A percentile compares a stretch with the other conserved stretches of the same genome.
Conservation (phyloP, 2,329 filamentous ascomycete genomes). For the Nannizziopsis barbatae region DNA sequence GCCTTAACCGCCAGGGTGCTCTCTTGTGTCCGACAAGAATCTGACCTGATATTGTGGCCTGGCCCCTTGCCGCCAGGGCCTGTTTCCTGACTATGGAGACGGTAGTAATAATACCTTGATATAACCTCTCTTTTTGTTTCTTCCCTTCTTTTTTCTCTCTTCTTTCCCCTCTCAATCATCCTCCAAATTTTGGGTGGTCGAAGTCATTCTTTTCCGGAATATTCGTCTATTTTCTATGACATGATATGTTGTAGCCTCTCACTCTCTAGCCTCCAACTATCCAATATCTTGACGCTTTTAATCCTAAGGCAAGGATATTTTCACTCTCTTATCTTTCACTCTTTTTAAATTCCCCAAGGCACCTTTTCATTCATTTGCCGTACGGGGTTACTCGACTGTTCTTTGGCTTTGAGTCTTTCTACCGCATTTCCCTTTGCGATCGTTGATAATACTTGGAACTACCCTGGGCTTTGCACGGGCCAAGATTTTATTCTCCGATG, state of each 20-base stretch:
- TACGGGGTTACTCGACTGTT: too few species aligned
- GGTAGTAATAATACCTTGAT: conserved; percentile 1
- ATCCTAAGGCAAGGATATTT: not conserved
- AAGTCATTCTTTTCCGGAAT: conserved; percentile 7
- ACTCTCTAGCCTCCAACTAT: not conserved
- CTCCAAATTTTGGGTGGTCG: not conserved
- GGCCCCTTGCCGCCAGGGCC: conserved; percentile 7
- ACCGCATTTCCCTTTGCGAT: too few species aligned
- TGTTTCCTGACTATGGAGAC: conserved; percentile 7
- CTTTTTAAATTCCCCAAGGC: not conserved
- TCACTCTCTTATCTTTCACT: not conserved
- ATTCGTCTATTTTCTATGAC: not conserved
- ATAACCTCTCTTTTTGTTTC: conserved; percentile 4
- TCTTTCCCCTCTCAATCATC: not conserved
- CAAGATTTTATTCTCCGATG: not conserved
- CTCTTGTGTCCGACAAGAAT: conserved; percentile 5
- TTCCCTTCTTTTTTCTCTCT: not conserved
- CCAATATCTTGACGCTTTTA: not conserved
- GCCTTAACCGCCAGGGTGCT: conserved; percentile 6
- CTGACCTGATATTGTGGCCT: conserved; percentile 3
- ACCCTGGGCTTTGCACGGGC: too few species aligned
- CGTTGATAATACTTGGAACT: too few species aligned
- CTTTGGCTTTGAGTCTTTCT: too few species aligned
- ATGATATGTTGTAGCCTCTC: not conserved
- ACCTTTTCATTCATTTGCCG: not conserved